These are phyloP conservation scores for Lophiostoma macrostomum DNA, from an alignment of 495 filamentous ascomycete genomes.

Conservation along the genomic window DNA sequence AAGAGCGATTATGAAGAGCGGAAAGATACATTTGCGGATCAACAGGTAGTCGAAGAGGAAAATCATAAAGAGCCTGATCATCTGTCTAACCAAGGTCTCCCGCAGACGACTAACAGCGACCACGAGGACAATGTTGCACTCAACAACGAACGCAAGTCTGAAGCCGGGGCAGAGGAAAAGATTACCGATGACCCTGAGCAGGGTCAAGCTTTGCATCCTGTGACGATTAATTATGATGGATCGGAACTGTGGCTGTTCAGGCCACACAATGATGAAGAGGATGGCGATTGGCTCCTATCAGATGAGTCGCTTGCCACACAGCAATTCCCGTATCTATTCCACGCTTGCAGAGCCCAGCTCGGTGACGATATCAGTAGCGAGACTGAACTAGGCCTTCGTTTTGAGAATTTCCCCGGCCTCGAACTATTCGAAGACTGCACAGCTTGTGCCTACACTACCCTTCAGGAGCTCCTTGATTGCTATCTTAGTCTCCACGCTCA, in stretches of 20 bases:
- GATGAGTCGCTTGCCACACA: slow-evolving; percentile 60
- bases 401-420: background rate
- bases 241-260: slow-evolving; percentile 14
- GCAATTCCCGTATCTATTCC: slow-evolving; percentile 58
- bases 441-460: slow-evolving; percentile 38
- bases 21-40: background rate
- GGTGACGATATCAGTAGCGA: slow-evolving; percentile 61
- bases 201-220: slow-evolving; percentile 42
- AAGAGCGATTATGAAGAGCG: background rate
- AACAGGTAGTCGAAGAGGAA: background rate
- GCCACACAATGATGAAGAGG: slow-evolving; percentile 12
- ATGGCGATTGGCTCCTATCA: slow-evolving; percentile 70
- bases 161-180: too few species aligned
- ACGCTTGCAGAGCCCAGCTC: slow-evolving; percentile 64
- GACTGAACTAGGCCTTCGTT: slow-evolving; percentile 58
- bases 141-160: too few species aligned
- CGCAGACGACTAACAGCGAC: too few species aligned
- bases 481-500: slow-evolving; percentile 58
- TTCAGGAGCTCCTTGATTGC: slow-evolving; percentile 57
- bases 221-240: slow-evolving; percentile 13
- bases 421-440: slow-evolving; percentile 12
- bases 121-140: too few species aligned
- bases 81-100: too few species aligned
- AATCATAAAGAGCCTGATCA: too few species aligned
- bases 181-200: too few species aligned